Percentiles rank a stretch among this genome's conserved stretches.
Conservation (phyloP, 1,139 yeast species). For the Yamadazyma trypodendri region DNA sequence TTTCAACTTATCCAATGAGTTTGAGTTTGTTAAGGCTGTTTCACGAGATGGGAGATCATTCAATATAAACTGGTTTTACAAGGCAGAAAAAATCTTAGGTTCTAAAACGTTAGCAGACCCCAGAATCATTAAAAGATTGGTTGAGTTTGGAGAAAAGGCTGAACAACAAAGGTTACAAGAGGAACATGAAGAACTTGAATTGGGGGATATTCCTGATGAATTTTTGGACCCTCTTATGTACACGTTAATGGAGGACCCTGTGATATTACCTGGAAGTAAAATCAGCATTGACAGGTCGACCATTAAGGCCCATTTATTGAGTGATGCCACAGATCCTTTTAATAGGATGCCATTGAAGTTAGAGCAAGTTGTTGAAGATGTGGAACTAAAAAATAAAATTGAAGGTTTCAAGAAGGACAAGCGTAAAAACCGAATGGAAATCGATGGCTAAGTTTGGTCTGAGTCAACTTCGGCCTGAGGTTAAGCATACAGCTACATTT, state of each 20-base stretch:
- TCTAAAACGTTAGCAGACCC: conserved; percentile 53
- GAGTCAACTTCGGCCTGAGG: too few species aligned
- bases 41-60: conserved; percentile 92
- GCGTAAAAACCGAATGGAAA: conserved; percentile 14
- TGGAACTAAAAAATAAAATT: conserved; percentile 63
- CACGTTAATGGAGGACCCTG: conserved; percentile 95
- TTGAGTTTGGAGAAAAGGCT: conserved; percentile 60
- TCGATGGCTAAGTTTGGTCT: conserved; percentile 7
- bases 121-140: conserved; percentile 52
- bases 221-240: conserved; percentile 95
- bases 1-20: conserved; percentile 63
- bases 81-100: conserved; percentile 67
- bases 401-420: conserved; percentile 51
- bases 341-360: conserved; percentile 86
- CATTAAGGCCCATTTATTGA: conserved; percentile 87
- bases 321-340: conserved; percentile 96
- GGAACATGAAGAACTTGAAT: conserved; percentile 79
- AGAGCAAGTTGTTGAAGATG: conserved; percentile 82
- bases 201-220: conserved; percentile 96
- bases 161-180: conserved; percentile 60
- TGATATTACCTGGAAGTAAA: conserved; percentile 80
- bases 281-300: conserved; percentile 87
- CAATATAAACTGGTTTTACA: conserved; percentile 58
- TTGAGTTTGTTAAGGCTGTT: conserved; percentile 72
- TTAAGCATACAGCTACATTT: too few species aligned